phyloP scores from a whole-genome alignment of 345 rosid species.

The Heritiera fomes region DNA sequence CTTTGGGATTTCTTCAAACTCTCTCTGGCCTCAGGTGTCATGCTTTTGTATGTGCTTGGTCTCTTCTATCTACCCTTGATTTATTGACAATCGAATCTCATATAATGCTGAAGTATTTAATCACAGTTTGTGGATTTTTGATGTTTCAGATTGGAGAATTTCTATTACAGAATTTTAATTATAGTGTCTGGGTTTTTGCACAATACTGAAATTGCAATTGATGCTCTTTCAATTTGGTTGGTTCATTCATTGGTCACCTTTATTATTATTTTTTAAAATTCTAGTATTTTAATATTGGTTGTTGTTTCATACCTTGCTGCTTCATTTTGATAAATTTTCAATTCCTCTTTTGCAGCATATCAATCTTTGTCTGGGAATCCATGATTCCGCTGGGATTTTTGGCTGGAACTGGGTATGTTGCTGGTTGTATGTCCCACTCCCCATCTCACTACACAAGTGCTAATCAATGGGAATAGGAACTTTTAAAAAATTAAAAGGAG shows the following conservation, averaged over 20 bases:
- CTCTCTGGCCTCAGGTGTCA: slow-evolving; percentile 57
- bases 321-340: neutral
- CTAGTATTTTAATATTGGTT: neutral
- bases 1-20: slow-evolving; percentile 56
- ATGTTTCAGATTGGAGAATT: slow-evolving; percentile 54
- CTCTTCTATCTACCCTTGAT: neutral
- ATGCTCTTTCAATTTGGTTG: slow-evolving; percentile 59
- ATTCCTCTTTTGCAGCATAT: slow-evolving; percentile 34
- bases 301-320: neutral
- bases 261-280: neutral
- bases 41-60: slow-evolving; percentile 43
- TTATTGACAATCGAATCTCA: neutral
- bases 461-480: neutral
- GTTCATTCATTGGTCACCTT: slow-evolving; percentile 5
- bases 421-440: slow-evolving; percentile 4
- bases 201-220: slow-evolving; percentile 47
- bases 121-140: neutral
- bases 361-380: slow-evolving; percentile 54
- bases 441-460: neutral
- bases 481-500: neutral
- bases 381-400: slow-evolving; percentile 65
- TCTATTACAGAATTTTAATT: slow-evolving; percentile 51
- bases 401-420: slow-evolving; percentile 59
- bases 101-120: slow-evolving; percentile 7
- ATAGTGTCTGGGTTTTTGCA: slow-evolving; percentile 47